Evolutionary conservation across 352 stramenopile species (phyloP), one percentile per base, ranked within the genome.

Genomic region (Globisporangium echinulatum): DNA sequence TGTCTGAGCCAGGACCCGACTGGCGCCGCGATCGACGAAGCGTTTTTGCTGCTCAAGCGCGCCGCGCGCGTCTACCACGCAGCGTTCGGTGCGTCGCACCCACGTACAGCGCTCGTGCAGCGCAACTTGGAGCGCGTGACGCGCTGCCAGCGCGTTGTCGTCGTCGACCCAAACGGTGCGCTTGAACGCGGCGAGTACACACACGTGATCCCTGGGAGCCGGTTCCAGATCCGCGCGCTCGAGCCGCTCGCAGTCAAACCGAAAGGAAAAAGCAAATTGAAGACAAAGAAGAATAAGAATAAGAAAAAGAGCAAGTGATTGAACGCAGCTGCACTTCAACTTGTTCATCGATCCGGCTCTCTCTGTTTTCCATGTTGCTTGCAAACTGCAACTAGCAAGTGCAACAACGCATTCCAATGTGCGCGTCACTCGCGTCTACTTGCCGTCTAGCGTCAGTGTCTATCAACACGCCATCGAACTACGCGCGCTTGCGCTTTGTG

Each of bases 201-300:
- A 7, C 77, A 87, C 47, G 72, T 89, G n/a, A 87, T 87, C 57
- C 77, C 75, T 15, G 76, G 75, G 11, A 83, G 69, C 49, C 74
- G 56, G 2, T 87, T 87, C 48, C 77, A 89, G 67, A 89, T 89
- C 69, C 69, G 73, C 17, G 78, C 76, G n/a, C 64, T 87, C 39
- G 79, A 85, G 43, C 64, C 62, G 3, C 69, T 74, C 17, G 33
- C 57, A 8, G 70, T 67, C 33, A n/a, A 52, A 7, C 55, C 52
- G 33, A 62, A 25, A 9, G 65, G 42, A 9, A 71, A 65, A 40
- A 40, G 53, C n/a, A 52, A 17, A 47, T 71, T 73, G 36, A 71
- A 68, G 50, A 69, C 67, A 55, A 64, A 70, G 54, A 77, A 79
- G 56, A 82, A 78, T 66, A 85, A 74, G 66, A 65, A 56, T 50